phyloP scores from a whole-genome alignment of 75 land plant genomes.

The Pinus tabuliformis region DNA sequence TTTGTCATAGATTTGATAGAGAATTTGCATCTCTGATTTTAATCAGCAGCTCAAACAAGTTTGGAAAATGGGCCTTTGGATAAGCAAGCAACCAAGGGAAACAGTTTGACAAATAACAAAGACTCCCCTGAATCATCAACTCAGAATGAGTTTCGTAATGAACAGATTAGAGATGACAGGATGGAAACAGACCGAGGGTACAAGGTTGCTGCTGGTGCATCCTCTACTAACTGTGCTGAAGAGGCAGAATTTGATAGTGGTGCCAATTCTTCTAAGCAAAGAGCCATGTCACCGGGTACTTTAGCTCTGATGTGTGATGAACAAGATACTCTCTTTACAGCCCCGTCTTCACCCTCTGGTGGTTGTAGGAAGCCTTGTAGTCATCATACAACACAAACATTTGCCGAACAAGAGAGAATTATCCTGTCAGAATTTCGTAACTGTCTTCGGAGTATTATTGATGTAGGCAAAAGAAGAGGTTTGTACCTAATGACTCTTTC shows the following conservation, averaged over 20 bases:
- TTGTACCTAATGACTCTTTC: conserved; percentile 1
- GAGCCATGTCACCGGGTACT: conserved; percentile 50
- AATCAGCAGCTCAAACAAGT: conserved; percentile 3
- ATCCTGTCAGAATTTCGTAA: conserved; percentile 42
- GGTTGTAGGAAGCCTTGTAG: conserved; percentile 3
- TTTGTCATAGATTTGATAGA: not conserved
- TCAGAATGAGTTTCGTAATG: not conserved
- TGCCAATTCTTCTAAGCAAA: conserved; percentile 13
- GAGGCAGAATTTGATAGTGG: conserved; percentile 18
- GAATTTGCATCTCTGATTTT: not conserved
- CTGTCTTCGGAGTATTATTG: conserved; percentile 35
- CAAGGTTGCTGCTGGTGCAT: not conserved
- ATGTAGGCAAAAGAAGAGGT: conserved; percentile 44
- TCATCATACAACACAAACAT: conserved; percentile 11
- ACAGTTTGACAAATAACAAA: not conserved
- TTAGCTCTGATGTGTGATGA: conserved; percentile 54
- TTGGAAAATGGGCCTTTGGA: conserved; percentile 9
- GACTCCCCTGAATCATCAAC: not conserved
- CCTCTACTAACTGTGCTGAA: conserved; percentile 7
- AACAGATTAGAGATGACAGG: not conserved
- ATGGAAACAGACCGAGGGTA: not conserved
- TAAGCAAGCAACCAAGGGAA: not conserved
- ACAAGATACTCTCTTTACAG: conserved; percentile 43
- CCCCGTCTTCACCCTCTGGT: conserved; percentile 43
- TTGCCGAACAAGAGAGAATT: conserved; percentile 44